A percentile compares a stretch with the other conserved stretches of the same genome.
phyloP scores from a whole-genome alignment of 2,329 filamentous ascomycete genomes.

The Whalleya microplaca region DNA sequence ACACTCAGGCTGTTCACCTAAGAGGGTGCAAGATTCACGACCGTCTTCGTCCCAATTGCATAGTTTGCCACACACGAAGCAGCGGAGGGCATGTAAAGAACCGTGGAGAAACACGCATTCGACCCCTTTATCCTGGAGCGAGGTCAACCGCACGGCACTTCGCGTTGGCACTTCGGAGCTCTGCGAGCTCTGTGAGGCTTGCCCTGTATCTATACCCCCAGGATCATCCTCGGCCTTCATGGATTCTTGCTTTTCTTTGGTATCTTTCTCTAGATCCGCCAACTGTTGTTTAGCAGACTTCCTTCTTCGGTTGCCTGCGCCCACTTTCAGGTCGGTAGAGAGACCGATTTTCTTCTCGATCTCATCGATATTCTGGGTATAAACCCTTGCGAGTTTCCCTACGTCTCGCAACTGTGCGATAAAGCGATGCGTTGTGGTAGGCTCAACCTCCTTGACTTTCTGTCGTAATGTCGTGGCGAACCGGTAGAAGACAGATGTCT shows the following conservation, averaged over 20 bases:
- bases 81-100: slow-evolving; percentile 66
- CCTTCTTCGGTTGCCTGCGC: slow-evolving; percentile 62
- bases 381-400: slow-evolving; percentile 71
- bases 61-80: slow-evolving; percentile 62
- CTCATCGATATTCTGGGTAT: slow-evolving; percentile 77
- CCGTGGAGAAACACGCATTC: slow-evolving; percentile 74
- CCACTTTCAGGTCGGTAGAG: slow-evolving; percentile 62
- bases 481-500: slow-evolving; percentile 72
- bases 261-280: slow-evolving; percentile 28
- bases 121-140: slow-evolving; percentile 49
- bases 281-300: slow-evolving; percentile 43
- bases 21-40: slow-evolving; percentile 60
- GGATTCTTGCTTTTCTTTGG: slow-evolving; percentile 34
- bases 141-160: slow-evolving; percentile 20
- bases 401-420: slow-evolving; percentile 68
- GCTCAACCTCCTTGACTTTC: slow-evolving; percentile 64
- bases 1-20: slow-evolving; percentile 69
- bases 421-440: slow-evolving; percentile 70
- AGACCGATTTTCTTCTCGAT: slow-evolving; percentile 73
- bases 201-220: slow-evolving; percentile 22
- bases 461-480: slow-evolving; percentile 71
- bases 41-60: slow-evolving; percentile 63
- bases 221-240: slow-evolving; percentile 19
- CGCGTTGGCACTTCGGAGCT: slow-evolving; percentile 19
- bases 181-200: slow-evolving; percentile 23